These are phyloP conservation scores for Fomitopsis schrenkii DNA, from an alignment of 1,284 basidiomycete species.

Conservation along the genomic window DNA sequence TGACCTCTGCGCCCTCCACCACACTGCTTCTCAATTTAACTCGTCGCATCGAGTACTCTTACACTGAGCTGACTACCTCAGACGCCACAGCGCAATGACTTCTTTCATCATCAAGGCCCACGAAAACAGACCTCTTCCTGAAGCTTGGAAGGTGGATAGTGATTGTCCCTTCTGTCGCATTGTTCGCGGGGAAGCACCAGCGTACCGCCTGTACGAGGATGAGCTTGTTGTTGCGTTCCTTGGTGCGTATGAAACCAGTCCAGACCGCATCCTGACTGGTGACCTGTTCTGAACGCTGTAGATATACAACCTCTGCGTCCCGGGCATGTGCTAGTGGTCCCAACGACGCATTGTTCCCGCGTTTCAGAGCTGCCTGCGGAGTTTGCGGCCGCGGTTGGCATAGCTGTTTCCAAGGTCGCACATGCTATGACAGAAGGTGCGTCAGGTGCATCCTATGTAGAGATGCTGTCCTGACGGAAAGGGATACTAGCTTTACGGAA, in stretches of 20 bases:
- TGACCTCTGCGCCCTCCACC: too few species aligned
- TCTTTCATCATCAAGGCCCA: slow-evolving; percentile 71
- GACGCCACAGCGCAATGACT: slow-evolving; percentile 41
- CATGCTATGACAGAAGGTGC: slow-evolving; percentile 58
- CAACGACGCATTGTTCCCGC: slow-evolving; percentile 56
- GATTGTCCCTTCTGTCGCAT: slow-evolving; percentile 66
- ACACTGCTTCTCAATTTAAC: too few species aligned
- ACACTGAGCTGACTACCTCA: too few species aligned
- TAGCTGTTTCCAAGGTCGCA: slow-evolving; percentile 56
- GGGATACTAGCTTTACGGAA: slow-evolving; percentile 49
- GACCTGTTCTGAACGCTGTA: slow-evolving; percentile 17
- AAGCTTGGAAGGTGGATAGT: slow-evolving; percentile 41
- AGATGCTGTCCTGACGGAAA: neutral
- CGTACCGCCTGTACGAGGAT: slow-evolving; percentile 56
- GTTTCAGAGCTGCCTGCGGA: slow-evolving; percentile 65
- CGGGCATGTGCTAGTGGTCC: slow-evolving; percentile 68
- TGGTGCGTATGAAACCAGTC: slow-evolving; percentile 31
- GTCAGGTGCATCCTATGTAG: neutral
- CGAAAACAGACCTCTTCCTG: slow-evolving; percentile 37
- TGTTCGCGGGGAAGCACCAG: slow-evolving; percentile 41
- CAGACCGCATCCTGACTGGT: too few species aligned
- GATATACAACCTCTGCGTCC: slow-evolving; percentile 68
- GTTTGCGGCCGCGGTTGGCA: slow-evolving; percentile 53
- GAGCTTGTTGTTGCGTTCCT: slow-evolving; percentile 67
- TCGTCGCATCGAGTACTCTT: too few species aligned